Evolutionary conservation across 371 early-diverging fungal genomes (phyloP), one percentile per base, ranked within the genome.

Genomic region (Thermomucor indicae-seudaticae): DNA sequence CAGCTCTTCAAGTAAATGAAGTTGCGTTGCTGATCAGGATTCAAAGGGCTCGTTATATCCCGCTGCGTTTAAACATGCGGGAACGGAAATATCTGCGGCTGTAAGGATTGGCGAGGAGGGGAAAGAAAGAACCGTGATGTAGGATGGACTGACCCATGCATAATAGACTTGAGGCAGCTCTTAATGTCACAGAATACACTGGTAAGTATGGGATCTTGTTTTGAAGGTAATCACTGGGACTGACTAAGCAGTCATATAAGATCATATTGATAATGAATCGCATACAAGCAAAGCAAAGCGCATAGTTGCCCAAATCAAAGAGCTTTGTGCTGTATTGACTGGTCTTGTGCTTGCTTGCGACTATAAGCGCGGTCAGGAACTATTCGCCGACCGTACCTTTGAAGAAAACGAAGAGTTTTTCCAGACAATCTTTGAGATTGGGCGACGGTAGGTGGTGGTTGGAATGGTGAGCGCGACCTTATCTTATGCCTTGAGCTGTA

Each of bases 271-370:
- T 61, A 84, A 96, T 39, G 67, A 94, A 24, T 75, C 85, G 4
- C 89, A 91, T 62, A 75, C 85, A 40, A 90, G 79, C 78, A 95
- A 93, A 64, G 57, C 84, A 17, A 88, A 85, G 64, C 85, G 97
- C 20, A 95, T 96, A 38, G 91, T 97, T 2, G 75, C 75, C 31
- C 97, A 97, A 64, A 96, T 97, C 67, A 85, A 82, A 47, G 96
- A 97, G 55, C 67, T 97, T 22, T 97, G 98, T 57, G 82, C 89
- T 8, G 93, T 96, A 47, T 73, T 97, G 23, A 86, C 91, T 14
- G 98, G 98, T 10, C 81, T 97, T 11, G 80, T 92, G 47, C 80
- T 87, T 27, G 78, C 87, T 40, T 83, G 86, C 43, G 89, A 92
- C 60, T 92, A 92, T 60, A 86, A 82, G 47, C 67, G 70, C 5